Percentiles rank a stretch among this genome's conserved stretches.
phyloP scores from a whole-genome alignment of 306 rosid species.

The Cucurbita pepo region DNA sequence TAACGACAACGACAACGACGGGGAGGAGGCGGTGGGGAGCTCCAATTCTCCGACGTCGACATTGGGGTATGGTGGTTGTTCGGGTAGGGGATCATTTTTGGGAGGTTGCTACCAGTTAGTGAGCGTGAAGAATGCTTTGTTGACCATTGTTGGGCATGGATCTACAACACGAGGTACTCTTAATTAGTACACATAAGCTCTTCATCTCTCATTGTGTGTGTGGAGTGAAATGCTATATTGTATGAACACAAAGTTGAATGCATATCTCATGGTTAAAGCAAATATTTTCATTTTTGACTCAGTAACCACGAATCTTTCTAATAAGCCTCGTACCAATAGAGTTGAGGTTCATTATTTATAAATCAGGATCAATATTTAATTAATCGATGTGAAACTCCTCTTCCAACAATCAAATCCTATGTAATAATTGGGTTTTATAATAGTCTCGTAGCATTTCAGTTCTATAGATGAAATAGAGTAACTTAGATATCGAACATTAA shows the following conservation, averaged over 20 bases:
- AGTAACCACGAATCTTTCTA: too few species aligned
- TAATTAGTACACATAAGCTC: not conserved
- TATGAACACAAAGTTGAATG: not conserved
- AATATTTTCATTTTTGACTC: too few species aligned
- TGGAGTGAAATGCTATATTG: not conserved
- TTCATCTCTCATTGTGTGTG: not conserved
- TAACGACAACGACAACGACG: not conserved
- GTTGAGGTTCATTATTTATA: too few species aligned
- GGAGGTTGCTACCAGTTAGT: conserved; percentile 4
- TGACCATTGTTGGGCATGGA: conserved; percentile 8
- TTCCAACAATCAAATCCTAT: too few species aligned
- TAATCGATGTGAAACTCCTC: too few species aligned
- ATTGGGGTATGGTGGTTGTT: not conserved
- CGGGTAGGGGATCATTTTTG: not conserved
- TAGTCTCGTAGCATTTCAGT: not conserved
- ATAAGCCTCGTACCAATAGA: too few species aligned
- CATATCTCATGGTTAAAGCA: not conserved
- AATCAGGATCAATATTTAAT: too few species aligned
- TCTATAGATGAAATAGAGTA: not conserved
- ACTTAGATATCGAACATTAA: not conserved
- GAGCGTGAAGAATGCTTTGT: conserved; percentile 9
- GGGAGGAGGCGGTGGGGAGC: not conserved
- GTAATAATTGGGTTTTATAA: too few species aligned
- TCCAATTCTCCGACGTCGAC: not conserved
- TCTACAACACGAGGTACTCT: not conserved